These are phyloP conservation scores for Epithele typhae DNA, from an alignment of 768 basidiomycete species.

Conservation along the genomic window DNA sequence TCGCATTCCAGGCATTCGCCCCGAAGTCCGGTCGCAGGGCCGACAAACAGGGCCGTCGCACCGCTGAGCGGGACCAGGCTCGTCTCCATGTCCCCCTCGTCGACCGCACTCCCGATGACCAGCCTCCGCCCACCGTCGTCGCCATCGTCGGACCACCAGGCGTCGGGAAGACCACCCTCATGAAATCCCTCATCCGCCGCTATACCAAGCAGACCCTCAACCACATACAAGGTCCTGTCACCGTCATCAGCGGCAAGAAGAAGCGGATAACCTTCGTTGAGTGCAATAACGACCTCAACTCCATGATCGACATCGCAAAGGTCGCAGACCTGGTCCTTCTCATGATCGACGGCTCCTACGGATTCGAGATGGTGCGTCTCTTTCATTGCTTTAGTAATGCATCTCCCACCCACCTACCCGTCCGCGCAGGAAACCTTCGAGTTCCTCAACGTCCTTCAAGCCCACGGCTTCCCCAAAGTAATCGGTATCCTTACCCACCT, in stretches of 20 bases:
- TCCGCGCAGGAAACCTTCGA: constrained; percentile 97
- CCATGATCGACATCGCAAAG: constrained; percentile 98
- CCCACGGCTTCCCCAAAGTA: constrained; percentile 98
- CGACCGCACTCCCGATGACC: constrained; percentile 87
- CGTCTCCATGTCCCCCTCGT: constrained; percentile 95
- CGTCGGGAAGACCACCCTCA: constrained; percentile 92
- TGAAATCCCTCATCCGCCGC: constrained; percentile 86
- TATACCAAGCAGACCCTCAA: constrained; percentile 92
- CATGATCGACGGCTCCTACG: constrained; percentile 97
- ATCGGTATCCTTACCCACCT: constrained; percentile 95
- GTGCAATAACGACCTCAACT: constrained; percentile 95
- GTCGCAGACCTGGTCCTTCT: constrained; percentile 93
- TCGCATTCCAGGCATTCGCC: constrained; percentile 89
- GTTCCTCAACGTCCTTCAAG: constrained; percentile 94
- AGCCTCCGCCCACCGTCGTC: constrained; percentile 90
- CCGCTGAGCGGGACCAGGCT: constrained; percentile 91
- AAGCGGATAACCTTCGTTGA: constrained; percentile 93
- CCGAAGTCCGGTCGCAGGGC: constrained; percentile 87
- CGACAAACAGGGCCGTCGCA: constrained; percentile 83
- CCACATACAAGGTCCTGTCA: constrained; percentile 90
- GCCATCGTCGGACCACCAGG: constrained; percentile 96
- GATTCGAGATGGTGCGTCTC: constrained; percentile 90
- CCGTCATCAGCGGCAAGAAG: constrained; percentile 91
- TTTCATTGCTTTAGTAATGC: not conserved
- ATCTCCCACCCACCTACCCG: too few relatives aligned